Evolutionary conservation across 2,329 filamentous ascomycete genomes (phyloP), one percentile per base, ranked within the genome.

Genomic region (Aspergillus pseudoterreus): DNA sequence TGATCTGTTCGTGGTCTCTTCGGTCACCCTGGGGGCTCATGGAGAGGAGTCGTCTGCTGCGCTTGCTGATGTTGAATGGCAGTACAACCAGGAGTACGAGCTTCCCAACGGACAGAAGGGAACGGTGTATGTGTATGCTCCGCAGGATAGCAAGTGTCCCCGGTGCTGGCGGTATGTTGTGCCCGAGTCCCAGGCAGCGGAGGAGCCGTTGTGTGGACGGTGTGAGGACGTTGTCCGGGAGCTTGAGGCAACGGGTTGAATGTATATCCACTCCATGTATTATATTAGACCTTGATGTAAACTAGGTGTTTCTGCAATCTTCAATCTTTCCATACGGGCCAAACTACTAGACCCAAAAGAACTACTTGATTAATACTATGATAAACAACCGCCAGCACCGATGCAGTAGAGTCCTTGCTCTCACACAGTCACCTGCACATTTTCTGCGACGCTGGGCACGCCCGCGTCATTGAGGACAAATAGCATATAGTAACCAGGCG

Each of bases 81-180:
- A 67, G 12, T 76, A 76, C 52, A 63, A 67, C 41, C 67, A 69
- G 11, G 64, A 70, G n/a, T 72, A 78, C 43, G 67, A 73, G 39
- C 56, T 74, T 1, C 60, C 61, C 0, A 61, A 59, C 50, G 70
- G 66, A 14, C 52, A 57, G 5, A 63, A 61, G 47, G 72, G 70
- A 2, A 65, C 51, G 2, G 71, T 69, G 4, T 64, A 71, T 63
- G 68, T 76, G 17, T 75, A 76, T 56, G 67, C 78, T 9, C 78
- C 84, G 0, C 68, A 68, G 12, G 70, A 74, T 11, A 72, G 78
- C 43, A 99, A 97, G 70, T 99, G 94, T 68, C 79, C 82, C 1
- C 79, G 94, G 46, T 99, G 94, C 73, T 99, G 94, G 94, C 83
- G 87, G 55, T 95, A 90, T 69, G 79, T 87, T 21, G 85, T 87